Percentiles rank a stretch among this genome's conserved stretches.
These are phyloP conservation scores for Plasmopara viticola DNA, from an alignment of 352 stramenopile genomes.

Conservation along the genomic window DNA sequence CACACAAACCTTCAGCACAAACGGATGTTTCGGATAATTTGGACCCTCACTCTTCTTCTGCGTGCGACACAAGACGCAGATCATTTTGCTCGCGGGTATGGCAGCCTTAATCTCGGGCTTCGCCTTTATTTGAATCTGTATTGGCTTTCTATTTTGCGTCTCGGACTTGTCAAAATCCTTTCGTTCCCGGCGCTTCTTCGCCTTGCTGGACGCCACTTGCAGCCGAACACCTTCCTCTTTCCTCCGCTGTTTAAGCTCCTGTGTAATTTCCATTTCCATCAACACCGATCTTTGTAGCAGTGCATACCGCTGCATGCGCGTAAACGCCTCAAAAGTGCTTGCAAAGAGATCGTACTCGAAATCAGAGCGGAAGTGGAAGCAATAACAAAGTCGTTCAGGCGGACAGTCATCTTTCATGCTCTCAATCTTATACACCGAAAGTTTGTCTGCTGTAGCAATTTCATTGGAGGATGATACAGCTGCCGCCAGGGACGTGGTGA, in stretches of 20 bases:
- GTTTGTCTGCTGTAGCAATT: slow-evolving; percentile 6
- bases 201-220: slow-evolving; percentile 8
- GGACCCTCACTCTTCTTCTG: slow-evolving; percentile 18
- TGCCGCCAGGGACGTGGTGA: slow-evolving; percentile 9
- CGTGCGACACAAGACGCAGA: slow-evolving; percentile 44
- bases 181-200: slow-evolving; percentile 14
- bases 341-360: slow-evolving; percentile 55
- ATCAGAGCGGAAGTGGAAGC: slow-evolving; percentile 56
- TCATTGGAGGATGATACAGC: slow-evolving; percentile 12
- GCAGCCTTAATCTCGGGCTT: slow-evolving; percentile 9
- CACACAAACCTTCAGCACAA: slow-evolving; percentile 57
- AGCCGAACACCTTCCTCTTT: slow-evolving; percentile 7
- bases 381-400: slow-evolving; percentile 39
- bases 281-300: slow-evolving; percentile 44
- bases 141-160: slow-evolving; percentile 7
- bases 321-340: slow-evolving; percentile 25
- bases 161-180: slow-evolving; percentile 7
- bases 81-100: slow-evolving; percentile 18
- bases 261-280: slow-evolving; percentile 52
- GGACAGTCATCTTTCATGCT: neutral
- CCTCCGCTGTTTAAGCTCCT: slow-evolving; percentile 19
- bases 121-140: slow-evolving; percentile 3
- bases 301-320: slow-evolving; percentile 35
- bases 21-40: slow-evolving; percentile 53
- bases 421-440: slow-evolving; percentile 4